A percentile compares a stretch with the other conserved stretches of the same genome.
Conservation (phyloP, 139 green algal genomes). For the Astrephomene gubernaculifera region DNA sequence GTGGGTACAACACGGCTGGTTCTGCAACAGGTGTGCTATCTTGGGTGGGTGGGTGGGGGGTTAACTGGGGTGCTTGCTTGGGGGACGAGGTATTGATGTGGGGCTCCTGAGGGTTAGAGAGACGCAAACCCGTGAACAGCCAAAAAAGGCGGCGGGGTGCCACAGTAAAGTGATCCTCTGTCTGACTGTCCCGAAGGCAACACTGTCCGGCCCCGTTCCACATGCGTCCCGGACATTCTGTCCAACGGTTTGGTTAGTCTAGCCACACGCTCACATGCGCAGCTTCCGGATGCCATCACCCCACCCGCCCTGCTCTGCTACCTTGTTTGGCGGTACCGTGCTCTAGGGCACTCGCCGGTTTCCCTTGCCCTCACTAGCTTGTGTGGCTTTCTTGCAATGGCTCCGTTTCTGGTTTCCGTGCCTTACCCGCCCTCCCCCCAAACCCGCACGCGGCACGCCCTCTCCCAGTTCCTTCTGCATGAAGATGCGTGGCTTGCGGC, state of each 20-base stretch:
- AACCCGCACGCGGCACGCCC: not conserved
- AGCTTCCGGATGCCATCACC: too few relatives aligned
- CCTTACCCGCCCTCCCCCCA: not conserved
- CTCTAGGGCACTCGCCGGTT: not conserved
- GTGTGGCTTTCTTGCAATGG: not conserved
- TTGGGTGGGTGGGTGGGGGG: not conserved
- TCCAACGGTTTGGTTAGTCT: too few relatives aligned
- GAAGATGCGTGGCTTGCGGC: slow-evolving; percentile 65
- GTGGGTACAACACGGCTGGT: slow-evolving; percentile 65
- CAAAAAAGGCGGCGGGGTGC: not conserved
- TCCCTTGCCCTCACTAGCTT: not conserved
- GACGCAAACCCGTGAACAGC: too few relatives aligned
- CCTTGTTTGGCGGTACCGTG: not conserved
- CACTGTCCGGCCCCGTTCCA: too few relatives aligned
- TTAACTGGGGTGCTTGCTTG: not conserved
- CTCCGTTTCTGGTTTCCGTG: not conserved
- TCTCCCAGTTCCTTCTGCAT: slow-evolving; percentile 76
- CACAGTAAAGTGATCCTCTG: not conserved
- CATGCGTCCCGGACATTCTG: too few relatives aligned
- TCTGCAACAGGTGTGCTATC: slow-evolving; percentile 72
- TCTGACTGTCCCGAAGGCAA: too few relatives aligned
- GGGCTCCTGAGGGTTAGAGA: not conserved
- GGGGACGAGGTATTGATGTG: not conserved
- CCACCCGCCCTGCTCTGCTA: not conserved
- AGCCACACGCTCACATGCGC: too few relatives aligned